Conservation (phyloP, 2,329 filamentous ascomycete species). For the Stachybotrys chlorohalonatus region DNA sequence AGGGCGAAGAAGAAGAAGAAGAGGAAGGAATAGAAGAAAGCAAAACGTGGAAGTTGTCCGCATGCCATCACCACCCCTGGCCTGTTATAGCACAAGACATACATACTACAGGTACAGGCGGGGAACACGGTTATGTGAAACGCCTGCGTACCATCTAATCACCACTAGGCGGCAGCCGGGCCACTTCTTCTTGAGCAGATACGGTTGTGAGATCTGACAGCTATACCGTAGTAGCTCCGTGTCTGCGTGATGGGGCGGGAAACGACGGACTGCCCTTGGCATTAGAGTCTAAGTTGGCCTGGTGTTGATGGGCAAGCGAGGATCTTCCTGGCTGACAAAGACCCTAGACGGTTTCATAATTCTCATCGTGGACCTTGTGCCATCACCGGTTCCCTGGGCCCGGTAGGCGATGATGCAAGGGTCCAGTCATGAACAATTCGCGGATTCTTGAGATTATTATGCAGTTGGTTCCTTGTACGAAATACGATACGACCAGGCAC, state of each 20-base stretch:
- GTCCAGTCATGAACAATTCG: background rate
- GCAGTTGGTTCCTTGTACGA: no score
- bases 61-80: background rate
- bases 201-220: background rate
- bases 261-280: no score
- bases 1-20: background rate
- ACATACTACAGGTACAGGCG: background rate
- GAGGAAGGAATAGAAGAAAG: background rate
- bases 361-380: background rate
- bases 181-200: background rate
- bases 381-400: background rate
- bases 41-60: background rate
- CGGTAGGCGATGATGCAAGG: background rate
- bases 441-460: no score
- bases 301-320: background rate
- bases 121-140: background rate
- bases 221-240: no score
- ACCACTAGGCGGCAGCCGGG: background rate
- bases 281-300: background rate
- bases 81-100: background rate
- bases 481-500: no score
- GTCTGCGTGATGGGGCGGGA: no score
- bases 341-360: background rate
- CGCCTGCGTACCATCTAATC: background rate
- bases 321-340: background rate